phyloP scores from a whole-genome alignment of 1,284 basidiomycete species.

The Apiotrichum sp. region DNA sequence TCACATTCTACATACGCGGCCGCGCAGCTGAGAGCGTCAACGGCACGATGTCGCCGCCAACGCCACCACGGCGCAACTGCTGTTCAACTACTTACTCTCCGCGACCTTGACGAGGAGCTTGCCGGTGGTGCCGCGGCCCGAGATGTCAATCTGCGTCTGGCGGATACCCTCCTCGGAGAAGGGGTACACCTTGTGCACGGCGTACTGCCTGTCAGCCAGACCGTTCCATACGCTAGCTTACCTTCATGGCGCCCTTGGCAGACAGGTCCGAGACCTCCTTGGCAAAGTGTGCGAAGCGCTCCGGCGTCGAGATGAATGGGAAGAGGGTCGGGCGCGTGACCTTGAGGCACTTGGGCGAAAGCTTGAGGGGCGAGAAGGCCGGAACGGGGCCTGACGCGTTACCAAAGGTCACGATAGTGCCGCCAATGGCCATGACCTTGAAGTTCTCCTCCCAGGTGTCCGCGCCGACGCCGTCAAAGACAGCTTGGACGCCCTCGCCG shows the following conservation, averaged over 20 bases:
- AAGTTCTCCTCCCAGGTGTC: conserved; percentile 85
- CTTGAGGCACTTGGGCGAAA: conserved; percentile 76
- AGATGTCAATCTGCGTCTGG: conserved; percentile 73
- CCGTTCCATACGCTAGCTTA: conserved; percentile 3
- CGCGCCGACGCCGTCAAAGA: conserved; percentile 92
- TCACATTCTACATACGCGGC: too few relatives aligned
- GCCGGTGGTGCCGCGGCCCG: conserved; percentile 69
- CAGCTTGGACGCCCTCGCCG: conserved; percentile 71
- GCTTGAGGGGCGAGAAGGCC: conserved; percentile 64
- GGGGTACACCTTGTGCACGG: conserved; percentile 69
- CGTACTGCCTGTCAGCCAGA: conserved; percentile 41
- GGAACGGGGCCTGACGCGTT: conserved; percentile 60
- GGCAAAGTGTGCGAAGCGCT: conserved; percentile 64
- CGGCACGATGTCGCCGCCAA: too few relatives aligned
- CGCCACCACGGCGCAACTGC: too few relatives aligned
- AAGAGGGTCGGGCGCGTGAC: conserved; percentile 59
- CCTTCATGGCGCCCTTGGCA: conserved; percentile 58
- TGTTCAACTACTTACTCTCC: conserved; percentile 1
- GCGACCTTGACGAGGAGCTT: conserved; percentile 70
- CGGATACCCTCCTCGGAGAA: conserved; percentile 75
- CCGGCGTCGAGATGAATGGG: conserved; percentile 63
- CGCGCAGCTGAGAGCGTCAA: too few relatives aligned
- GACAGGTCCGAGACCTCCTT: conserved; percentile 63
- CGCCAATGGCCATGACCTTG: conserved; percentile 69
- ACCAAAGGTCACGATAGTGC: conserved; percentile 71